Evolutionary conservation across 257 asterid genomes (phyloP), one percentile per base, ranked within the genome.

Genomic region (Osmanthus fragrans): DNA sequence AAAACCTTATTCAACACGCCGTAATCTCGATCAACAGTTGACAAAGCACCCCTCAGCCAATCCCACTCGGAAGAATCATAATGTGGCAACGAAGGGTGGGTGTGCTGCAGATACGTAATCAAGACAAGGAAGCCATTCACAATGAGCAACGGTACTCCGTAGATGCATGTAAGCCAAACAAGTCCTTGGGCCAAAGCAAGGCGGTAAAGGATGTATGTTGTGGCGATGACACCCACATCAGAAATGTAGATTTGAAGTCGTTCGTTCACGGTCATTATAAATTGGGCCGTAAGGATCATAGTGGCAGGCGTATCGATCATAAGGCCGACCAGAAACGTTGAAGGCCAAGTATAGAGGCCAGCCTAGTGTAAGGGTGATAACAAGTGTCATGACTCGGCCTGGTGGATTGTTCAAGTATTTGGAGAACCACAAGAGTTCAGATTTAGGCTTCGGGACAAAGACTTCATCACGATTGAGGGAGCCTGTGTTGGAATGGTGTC

Each of bases 41-140:
- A 92, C 83, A 91, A 77, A n/a, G 96, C 92, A 60, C 96, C 93
- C 79, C 91, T 82, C 36, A 91, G 87, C 96, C 96, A 91, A 64
- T 89, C 94, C 94, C 96, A 89, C 67, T 91, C 94, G 2, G 89
- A 74, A 0, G 96, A 85, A 49, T 91, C 91, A 19, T 89, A 91
- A 70, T 88, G 94, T 5, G 96, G 94, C 84, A 91, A 71, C 13
- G 94, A 73, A 0, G 94, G 92, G 73, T 91, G 94, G 8, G 96
- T 89, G 85, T 91, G 96, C 84, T 91, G 96, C 82, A 91, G 60
- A 18, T 66, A 91, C 0, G 96, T 91, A 82, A 91, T 89, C 78
- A 87, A 45, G 58, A 91, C 96, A 15, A 91, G 92, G 78, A 91
- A 91, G 10, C 79, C 85, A 13, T 91, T 91, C 23, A 87, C 94